Evolutionary conservation across 108 stramenopile species (phyloP).

Genomic region (Cylindrotheca closterium): DNA sequence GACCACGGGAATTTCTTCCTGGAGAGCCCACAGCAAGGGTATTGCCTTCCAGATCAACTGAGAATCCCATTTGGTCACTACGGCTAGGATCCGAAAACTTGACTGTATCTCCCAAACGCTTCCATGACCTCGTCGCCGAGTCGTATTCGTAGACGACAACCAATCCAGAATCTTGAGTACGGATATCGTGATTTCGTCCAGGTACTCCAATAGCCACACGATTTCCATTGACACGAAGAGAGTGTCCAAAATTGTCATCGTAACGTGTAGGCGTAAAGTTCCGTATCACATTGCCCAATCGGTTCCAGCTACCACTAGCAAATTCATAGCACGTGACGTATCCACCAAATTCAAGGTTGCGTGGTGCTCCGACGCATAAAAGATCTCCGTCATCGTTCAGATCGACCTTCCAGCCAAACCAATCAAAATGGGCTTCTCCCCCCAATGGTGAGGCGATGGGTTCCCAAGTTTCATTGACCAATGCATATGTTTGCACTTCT

Average conservation of each 20-base stretch:
- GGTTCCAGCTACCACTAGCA: constrained; percentile 1
- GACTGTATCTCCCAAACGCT: constrained; percentile 14
- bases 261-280: constrained; percentile 25
- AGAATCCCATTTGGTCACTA: constrained; percentile 11
- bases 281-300: constrained; percentile 27
- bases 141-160: constrained; percentile 36
- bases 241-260: constrained; percentile 40
- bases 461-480: constrained; percentile 39
- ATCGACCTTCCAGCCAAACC: constrained; percentile 50
- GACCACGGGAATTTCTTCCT: constrained; percentile 10
- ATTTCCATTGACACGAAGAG: constrained; percentile 18
- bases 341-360: constrained; percentile 44
- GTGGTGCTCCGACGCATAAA: constrained; percentile 53
- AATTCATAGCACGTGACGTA: constrained; percentile 53
- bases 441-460: constrained; percentile 24
- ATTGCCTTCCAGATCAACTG: constrained; percentile 24
- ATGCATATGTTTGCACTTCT: constrained; percentile 42
- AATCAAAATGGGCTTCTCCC: constrained; percentile 34
- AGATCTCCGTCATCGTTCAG: constrained; percentile 34
- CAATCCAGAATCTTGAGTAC: constrained; percentile 25
- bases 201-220: constrained; percentile 53
- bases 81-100: neutral
- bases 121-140: constrained; percentile 13
- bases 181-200: constrained; percentile 20
- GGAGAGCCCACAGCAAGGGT: constrained; percentile 29